Base-by-base conservation (phyloP, 2,329 filamentous ascomycete genomes). In the Alternaria sp. region DNA sequence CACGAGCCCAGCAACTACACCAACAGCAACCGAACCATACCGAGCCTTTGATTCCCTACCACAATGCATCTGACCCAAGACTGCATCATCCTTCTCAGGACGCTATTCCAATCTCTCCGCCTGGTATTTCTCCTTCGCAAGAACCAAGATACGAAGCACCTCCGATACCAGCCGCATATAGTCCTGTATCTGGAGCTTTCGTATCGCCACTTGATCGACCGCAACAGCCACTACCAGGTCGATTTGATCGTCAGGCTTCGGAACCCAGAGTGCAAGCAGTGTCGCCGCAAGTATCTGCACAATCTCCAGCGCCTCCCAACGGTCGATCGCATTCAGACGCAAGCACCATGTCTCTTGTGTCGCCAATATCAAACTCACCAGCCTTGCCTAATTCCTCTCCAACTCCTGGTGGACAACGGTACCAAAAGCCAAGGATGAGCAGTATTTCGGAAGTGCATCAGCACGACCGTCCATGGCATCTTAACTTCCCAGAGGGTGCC, bases 91-190 rank as follows among this genome's bases (percentile, higher is more conserved):
- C 51, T 33, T 51, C 56, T 6, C 59, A 62, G 11, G 42, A 59
- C 49, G 51, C 56, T 7, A 54, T 58, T 5, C 58, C 68, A 3
- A 26, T 55, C 31, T 54, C 62, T 13, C 69, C 72, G 50, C 67
- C 69, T 36, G 60, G 66, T 1, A 68, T 63, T 45, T 65, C 67
- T 24, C 64, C 69, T 28, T 26, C 55, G 26, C 28, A 49, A 21
- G 75, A 77, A 37, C 74, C 74, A 5, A 70, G 61, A 31, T 77
- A 77, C 44, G 73, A 77, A 17, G 74, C 73, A 4, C 73, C 74
- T 48, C 70, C 70, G 14, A 76, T 77, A 48, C 75, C 75, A 31
- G 72, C 71, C 21, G 74, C 75, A 10, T 77, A 77, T 42, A 71
- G 50, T 29, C 73, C 69, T 48, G 75, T 75, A 6, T 68, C 66